A percentile compares a stretch with the other conserved stretches of the same genome.
Evolutionary conservation across 805 yeast species (phyloP).

Genomic region (Pichia pseudocactophila): DNA sequence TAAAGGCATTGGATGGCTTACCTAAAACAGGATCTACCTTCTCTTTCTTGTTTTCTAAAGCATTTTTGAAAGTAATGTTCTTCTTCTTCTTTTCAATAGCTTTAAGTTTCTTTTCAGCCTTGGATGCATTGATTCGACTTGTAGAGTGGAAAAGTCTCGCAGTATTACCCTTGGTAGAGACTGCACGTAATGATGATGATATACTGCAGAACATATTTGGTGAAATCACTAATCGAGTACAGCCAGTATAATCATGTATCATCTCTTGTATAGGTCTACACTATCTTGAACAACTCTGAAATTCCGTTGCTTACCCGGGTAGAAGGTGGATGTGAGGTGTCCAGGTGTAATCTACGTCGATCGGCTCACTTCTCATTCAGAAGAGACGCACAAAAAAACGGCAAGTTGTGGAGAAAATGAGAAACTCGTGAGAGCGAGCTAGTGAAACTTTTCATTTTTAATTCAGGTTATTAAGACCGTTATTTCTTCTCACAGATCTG

Average conservation of each 20-base stretch:
- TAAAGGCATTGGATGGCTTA: constrained; percentile 52
- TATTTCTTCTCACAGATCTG: neutral
- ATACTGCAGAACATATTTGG: constrained; percentile 1
- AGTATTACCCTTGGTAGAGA: neutral
- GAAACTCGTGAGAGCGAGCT: neutral
- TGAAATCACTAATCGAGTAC: neutral
- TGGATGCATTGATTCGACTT: constrained; percentile 7
- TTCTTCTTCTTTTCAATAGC: constrained; percentile 21
- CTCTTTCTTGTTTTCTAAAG: constrained; percentile 19
- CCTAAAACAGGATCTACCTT: constrained; percentile 84
- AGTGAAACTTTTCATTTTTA: neutral
- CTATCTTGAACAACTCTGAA: neutral
- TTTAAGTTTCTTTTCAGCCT: constrained; percentile 11
- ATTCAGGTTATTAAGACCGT: neutral
- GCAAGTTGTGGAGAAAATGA: neutral
- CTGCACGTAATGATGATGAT: neutral
- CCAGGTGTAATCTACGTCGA: constrained; percentile 3
- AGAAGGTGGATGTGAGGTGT: constrained; percentile 3
- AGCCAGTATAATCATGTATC: neutral
- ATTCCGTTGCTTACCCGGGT: neutral
- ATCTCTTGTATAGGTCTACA: neutral
- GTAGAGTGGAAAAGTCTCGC: constrained; percentile 5
- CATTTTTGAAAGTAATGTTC: constrained; percentile 22
- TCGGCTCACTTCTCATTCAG: constrained; percentile 6
- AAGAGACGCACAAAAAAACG: neutral